Base-by-base conservation (phyloP, 1,139 yeast genomes). In the Pichia sp. region DNA sequence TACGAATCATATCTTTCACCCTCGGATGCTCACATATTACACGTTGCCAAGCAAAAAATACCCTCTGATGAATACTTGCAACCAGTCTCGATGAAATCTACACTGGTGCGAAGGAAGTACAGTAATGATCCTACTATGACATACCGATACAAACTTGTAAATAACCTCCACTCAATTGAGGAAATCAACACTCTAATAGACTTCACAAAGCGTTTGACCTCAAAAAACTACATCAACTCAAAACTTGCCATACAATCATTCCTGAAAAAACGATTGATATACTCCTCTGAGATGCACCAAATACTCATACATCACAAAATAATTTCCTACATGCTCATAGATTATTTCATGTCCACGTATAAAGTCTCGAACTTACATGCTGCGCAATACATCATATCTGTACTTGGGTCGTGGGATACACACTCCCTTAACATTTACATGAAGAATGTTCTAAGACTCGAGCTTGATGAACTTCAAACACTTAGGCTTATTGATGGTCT, bases 171-270 rank as follows among this genome's bases (percentile, higher is more conserved):
- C 26, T 26, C 38, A 19, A 23, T 39, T 16, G 11, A 18, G 5
- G 40, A 39, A 18, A 2, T 34, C 2, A 6, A 20, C 1, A 16
- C 15, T 5, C 18, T 39, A 6, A 15, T 14, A 12, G 11, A 14
- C 3, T 34, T 39, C 15, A 16, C 37, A 3, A 6, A 27, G 9
- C 29, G 38, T 12, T 4, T 39, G 14, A 37, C 43, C 3, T 16
- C 14, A 10, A 16, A 22, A 4, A 35, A 30, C 17, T 40, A 29
- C 21, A 9, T 37, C 10, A 40, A 40, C 19, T 29, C 29, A 14
- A 40, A 30, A 22, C 29, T 30, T 12, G n/a, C 12, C n/a, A 40
- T 40, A 2, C 27, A 26, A 23, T 29, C 27, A 16, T 40, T 40
- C 10, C 7, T 40, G 1, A 30, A 34, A 8, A 28, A 34, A 7